Base-by-base conservation (phyloP, 2,329 filamentous ascomycete genomes). In the Acrocalymma vagum region DNA sequence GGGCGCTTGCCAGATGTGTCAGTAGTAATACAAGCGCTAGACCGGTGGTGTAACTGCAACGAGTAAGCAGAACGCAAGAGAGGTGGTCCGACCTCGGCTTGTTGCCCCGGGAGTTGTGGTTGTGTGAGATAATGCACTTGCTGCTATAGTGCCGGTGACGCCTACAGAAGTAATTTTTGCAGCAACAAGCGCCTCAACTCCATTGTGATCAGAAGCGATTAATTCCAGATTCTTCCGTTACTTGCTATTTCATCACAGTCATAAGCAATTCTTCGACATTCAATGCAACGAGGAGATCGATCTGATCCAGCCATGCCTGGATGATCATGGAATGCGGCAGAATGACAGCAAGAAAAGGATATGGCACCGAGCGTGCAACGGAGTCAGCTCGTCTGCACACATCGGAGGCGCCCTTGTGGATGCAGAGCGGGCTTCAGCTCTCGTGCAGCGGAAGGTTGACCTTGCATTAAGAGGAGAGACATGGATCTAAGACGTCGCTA, bases 41-140 rank as follows among this genome's bases (percentile, higher is more conserved):
- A 42, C 39, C 50, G 58, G 53, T 50, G 42, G 38, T 59, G 52
- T 60, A 58, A 55, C 56, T 51, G 35, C 18, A 58, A 51, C 29
- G 25, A 42, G 59, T 53, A 60, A 58, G 55, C 54, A 52, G 44
- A 40, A 48, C 51, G 51, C 51, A 44, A 33, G 33, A 29, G 30
- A 45, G 29, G 30, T 48, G 50, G 54, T 39, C 55, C 54, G 49
- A 53, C 47, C 51, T 59, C 56, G 56, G 58, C 41, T 26, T 39
- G 20, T 20, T 42, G 33, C 30, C 28, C 23, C 6, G 9, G 11
- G 9, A 30, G 24, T 30, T 5, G 24, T 27, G 20, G 25, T 30
- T 22, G 36, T 43, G 41, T 26, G 50, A 38, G 40, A 45, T 39
- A 55, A 44, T 36, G 45, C 52, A 48, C 44, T 38, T 46, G 42